These are phyloP conservation scores for Tylopilus vinaceipallidus DNA, from an alignment of 768 basidiomycete species.

Conservation along the genomic window DNA sequence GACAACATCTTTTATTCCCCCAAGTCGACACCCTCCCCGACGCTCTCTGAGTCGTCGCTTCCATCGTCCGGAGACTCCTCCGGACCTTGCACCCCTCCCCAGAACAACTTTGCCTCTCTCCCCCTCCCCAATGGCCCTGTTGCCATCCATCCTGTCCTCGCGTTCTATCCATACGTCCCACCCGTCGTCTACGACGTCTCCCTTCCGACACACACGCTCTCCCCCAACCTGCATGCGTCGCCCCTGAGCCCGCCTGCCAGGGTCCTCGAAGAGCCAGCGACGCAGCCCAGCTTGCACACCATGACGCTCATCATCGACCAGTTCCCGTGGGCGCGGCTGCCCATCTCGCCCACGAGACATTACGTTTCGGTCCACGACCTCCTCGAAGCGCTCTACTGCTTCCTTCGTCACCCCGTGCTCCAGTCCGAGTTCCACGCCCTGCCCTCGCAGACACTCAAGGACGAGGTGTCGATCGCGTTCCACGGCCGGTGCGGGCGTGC, in stretches of 20 bases:
- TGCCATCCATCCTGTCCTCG: slow-evolving; percentile 31
- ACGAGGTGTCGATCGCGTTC: slow-evolving; percentile 43
- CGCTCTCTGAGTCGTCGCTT: slow-evolving; percentile 29
- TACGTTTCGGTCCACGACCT: slow-evolving; percentile 48
- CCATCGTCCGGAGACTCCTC: slow-evolving; percentile 30
- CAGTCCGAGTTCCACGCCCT: slow-evolving; percentile 39
- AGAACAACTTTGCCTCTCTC: slow-evolving; percentile 17
- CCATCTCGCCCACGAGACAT: slow-evolving; percentile 28
- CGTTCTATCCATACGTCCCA: slow-evolving; percentile 24
- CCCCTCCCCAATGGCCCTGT: slow-evolving; percentile 29
- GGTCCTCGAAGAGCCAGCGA: slow-evolving; percentile 31
- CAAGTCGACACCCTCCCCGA: slow-evolving; percentile 23
- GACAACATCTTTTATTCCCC: slow-evolving; percentile 35
- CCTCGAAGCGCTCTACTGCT: slow-evolving; percentile 42
- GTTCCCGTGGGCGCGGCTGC: slow-evolving; percentile 35
- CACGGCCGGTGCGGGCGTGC: slow-evolving; percentile 38
- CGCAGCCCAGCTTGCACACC: slow-evolving; percentile 27
- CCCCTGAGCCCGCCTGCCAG: slow-evolving; percentile 21
- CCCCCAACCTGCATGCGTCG: slow-evolving; percentile 26
- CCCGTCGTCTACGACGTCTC: slow-evolving; percentile 24
- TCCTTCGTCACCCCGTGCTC: slow-evolving; percentile 41
- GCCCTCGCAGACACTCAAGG: slow-evolving; percentile 32
- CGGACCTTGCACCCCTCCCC: slow-evolving; percentile 30
- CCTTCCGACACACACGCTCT: slow-evolving; percentile 18
- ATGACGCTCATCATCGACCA: slow-evolving; percentile 31